Evolutionary conservation across 2,329 filamentous ascomycete species (phyloP), one percentile per base, ranked within the genome.

Genomic region (Teratosphaeria epicoccoides): DNA sequence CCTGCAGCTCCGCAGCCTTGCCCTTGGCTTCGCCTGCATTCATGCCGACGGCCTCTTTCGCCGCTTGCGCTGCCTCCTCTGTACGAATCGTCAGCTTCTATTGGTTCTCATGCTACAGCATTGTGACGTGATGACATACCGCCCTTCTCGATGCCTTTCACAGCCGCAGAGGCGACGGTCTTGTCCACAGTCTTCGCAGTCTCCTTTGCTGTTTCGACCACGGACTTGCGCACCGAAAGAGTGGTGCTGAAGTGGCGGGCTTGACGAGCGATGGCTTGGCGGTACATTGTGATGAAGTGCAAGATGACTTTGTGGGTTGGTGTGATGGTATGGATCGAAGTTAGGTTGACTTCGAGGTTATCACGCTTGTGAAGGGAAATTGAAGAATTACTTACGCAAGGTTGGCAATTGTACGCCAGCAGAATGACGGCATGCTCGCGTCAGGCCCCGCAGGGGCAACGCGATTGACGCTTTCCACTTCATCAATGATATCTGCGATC

Each of bases 141-240:
- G 54, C 78, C 77, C 59, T 74, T 80, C 68, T 84, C 77, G 55
- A 83, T 81, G 45, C 80, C 81, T 68, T 79, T 78, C 22, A 83
- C 76, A 10, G 76, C 75, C 24, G 69, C 75, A 63, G 79, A 71
- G 0, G 78, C 75, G 29, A 81, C 72, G 22, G 71, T 72, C 55
- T 75, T 70, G 65, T 84, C 79, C 20, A 78, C 77, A 50, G 71
- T 73, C 69, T 83, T 80, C 46, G 78, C 65, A 0, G 77, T 74
- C 43, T 82, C 78, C 66, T 82, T 82, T 58, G 76, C 75, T 6
- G 70, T 63, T 44, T 82, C 78, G 46, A 78, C 66, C 29, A 76
- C 73, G 40, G 73, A 71, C 68, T 78, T 82, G 49, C 76, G 68
- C 20, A 66, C 61, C 44, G 67, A 58, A 37, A 70, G 63, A 10